Conservation (phyloP, 2,329 filamentous ascomycete species). For the Pyrenophora seminiperda region DNA sequence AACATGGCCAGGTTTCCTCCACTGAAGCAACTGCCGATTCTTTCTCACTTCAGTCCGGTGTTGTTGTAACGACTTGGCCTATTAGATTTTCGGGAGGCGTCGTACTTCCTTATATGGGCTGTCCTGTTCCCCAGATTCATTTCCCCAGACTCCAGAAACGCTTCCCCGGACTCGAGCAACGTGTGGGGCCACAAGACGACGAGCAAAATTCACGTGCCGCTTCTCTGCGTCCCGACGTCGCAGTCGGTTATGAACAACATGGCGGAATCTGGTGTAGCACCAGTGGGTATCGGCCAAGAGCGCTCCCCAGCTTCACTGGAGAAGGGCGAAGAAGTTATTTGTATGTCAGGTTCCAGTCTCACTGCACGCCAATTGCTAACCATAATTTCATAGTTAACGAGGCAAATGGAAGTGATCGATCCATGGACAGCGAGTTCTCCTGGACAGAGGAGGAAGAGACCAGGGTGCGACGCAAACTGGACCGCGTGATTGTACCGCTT, state of each 20-base stretch:
- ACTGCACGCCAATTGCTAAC: slow-evolving; percentile 11
- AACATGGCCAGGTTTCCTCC: slow-evolving; percentile 20
- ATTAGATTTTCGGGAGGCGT: slow-evolving; percentile 9
- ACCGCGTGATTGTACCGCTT: slow-evolving; percentile 58
- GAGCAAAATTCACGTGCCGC: slow-evolving; percentile 8
- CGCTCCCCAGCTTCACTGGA: slow-evolving; percentile 19
- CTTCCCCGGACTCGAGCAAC: slow-evolving; percentile 28
- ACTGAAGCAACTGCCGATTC: slow-evolving; percentile 38
- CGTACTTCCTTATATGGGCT: slow-evolving; percentile 37
- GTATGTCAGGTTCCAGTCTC: slow-evolving; percentile 18
- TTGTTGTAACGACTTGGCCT: slow-evolving; percentile 9
- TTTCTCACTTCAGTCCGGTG: slow-evolving; percentile 20
- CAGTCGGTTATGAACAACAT: slow-evolving; percentile 8
- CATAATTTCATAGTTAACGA: slow-evolving; percentile 24
- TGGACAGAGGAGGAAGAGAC: slow-evolving; percentile 61
- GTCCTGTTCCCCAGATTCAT: slow-evolving; percentile 36
- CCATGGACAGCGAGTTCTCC: slow-evolving; percentile 42
- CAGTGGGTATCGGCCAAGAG: slow-evolving; percentile 6
- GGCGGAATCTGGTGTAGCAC: slow-evolving; percentile 10
- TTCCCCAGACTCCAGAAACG: slow-evolving; percentile 29
- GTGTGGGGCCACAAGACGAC: slow-evolving; percentile 24
- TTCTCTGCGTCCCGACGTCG: slow-evolving; percentile 4
- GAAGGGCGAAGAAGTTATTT: slow-evolving; percentile 28
- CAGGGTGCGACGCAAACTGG: slow-evolving; percentile 57
- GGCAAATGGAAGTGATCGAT: slow-evolving; percentile 36